A percentile compares a stretch with the other conserved stretches of the same genome.
phyloP scores from a whole-genome alignment of 164 flowering plant genomes.

The Liquidambar formosana region DNA sequence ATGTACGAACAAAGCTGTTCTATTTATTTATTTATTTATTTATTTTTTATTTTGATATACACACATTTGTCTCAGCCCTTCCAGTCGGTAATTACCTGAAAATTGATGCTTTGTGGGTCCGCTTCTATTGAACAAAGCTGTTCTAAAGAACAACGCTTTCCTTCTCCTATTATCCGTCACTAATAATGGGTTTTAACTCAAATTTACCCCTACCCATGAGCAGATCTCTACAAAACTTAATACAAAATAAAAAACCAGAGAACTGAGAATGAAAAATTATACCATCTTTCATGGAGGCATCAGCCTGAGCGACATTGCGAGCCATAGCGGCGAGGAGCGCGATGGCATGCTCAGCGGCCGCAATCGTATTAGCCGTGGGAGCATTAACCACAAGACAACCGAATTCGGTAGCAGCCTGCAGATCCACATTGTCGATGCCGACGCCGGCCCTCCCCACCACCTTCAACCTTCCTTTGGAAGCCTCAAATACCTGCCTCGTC shows the following conservation, averaged over 20 bases:
- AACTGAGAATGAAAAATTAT: not conserved
- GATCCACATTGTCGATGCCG: constrained; percentile 95
- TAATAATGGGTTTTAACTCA: too few relatives aligned
- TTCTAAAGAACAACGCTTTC: too few relatives aligned
- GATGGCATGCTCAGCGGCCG: constrained; percentile 96
- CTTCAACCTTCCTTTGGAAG: constrained; percentile 70
- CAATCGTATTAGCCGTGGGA: constrained; percentile 92
- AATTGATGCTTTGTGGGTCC: too few relatives aligned
- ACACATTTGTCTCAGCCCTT: too few relatives aligned
- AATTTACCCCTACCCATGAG: not conserved
- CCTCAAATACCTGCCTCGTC: constrained; percentile 74
- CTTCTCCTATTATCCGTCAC: too few relatives aligned
- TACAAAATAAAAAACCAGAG: not conserved
- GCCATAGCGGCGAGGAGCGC: constrained; percentile 86
- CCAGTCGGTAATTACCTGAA: too few relatives aligned
- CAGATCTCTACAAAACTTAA: not conserved
- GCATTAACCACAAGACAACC: constrained; percentile 95
- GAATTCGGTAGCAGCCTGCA: constrained; percentile 86
- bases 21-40: too few relatives aligned
- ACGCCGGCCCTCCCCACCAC: constrained; percentile 98
- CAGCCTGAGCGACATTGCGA: constrained; percentile 82
- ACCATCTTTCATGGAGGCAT: constrained; percentile 92
- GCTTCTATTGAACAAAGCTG: too few relatives aligned
- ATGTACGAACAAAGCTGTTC: too few relatives aligned
- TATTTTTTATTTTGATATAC: too few relatives aligned